Evolutionary conservation across 768 basidiomycete species (phyloP).

Genomic region (Tricholoma matsutake): DNA sequence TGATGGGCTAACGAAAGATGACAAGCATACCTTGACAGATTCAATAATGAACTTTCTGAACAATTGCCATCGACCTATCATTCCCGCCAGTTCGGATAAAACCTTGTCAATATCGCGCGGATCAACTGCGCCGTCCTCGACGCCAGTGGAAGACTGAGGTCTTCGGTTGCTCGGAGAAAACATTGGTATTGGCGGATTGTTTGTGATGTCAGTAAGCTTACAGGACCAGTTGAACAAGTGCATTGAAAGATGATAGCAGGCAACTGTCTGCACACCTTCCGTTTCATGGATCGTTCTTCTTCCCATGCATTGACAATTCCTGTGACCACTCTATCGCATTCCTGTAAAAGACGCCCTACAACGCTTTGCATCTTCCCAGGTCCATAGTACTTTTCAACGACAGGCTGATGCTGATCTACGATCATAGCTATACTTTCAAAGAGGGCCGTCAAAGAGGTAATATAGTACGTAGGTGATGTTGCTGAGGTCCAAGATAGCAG

Average conservation of each 20-base stretch:
- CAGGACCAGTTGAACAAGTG: not conserved
- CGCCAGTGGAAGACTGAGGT: slow-evolving; percentile 19
- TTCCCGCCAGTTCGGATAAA: slow-evolving; percentile 82
- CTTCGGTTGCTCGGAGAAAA: slow-evolving; percentile 29
- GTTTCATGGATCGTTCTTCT: slow-evolving; percentile 80
- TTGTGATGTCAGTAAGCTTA: slow-evolving; percentile 47
- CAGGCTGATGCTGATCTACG: slow-evolving; percentile 94
- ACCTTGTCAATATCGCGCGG: slow-evolving; percentile 90
- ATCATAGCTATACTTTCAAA: slow-evolving; percentile 96
- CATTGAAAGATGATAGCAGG: not conserved
- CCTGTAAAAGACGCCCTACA: slow-evolving; percentile 69
- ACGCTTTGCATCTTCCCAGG: slow-evolving; percentile 81
- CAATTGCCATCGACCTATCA: slow-evolving; percentile 89
- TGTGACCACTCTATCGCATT: slow-evolving; percentile 83
- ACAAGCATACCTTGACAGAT: slow-evolving; percentile 53
- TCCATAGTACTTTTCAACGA: slow-evolving; percentile 99
- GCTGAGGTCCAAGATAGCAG: slow-evolving; percentile 43
- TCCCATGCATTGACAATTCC: slow-evolving; percentile 82
- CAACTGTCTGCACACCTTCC: slow-evolving; percentile 52
- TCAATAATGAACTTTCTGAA: slow-evolving; percentile 86
- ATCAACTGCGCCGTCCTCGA: slow-evolving; percentile 63
- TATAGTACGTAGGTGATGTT: slow-evolving; percentile 89
- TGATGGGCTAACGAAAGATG: not conserved
- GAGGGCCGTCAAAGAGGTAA: slow-evolving; percentile 83
- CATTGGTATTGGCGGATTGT: slow-evolving; percentile 36